Evolutionary conservation across 1,284 basidiomycete species (phyloP), one percentile per base, ranked within the genome.

Genomic region (Marasmius tenuissimus): DNA sequence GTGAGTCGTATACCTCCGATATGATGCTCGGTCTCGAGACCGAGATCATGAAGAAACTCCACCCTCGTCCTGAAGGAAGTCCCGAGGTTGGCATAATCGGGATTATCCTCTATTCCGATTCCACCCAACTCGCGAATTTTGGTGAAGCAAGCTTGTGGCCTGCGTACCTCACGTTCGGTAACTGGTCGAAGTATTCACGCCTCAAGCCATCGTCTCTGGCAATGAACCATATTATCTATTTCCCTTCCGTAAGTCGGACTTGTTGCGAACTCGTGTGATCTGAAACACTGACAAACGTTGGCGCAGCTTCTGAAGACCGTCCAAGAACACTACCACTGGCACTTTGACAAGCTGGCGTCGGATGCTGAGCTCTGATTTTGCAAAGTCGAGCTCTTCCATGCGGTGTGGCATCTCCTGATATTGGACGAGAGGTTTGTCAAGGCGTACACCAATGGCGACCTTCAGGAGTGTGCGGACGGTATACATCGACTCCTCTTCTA

Each of bases 331-430:
- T 72, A 70, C 45, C n/a, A 42, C 3, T 27, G 58, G 7, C 57
- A 56, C 3, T 72, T 67, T 47, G 58, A 56, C 0, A 50, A 39
- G 7, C 62, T 63, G 12, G 61, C 67, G 16, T 68, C 67, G 7
- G 57, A 58, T 0, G 62, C 65, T 0, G 63, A 71, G 0, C 62
- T 73, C 0, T 68, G 71, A 0, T 70, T 76, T 57, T 69, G 68
- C 42, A 66, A 68, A 27, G 65, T 65, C 1, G 72, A 78, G 48
- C 60, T 76, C 0, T 69, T 77, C 64, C 75, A 77, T 35, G 70
- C 68, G 3, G 63, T 75, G 1, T 74, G 71, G 72, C 57, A 57
- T 2, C 34, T 59, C 1, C 63, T 77, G 3, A 59, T 78, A 0
- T 66, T 73, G 5, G 67, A 73, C 16, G 38, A 27, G 16, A 39